These are phyloP conservation scores for Citeromyces nyonsensis DNA, from an alignment of 805 yeast genomes.

Conservation along the genomic window DNA sequence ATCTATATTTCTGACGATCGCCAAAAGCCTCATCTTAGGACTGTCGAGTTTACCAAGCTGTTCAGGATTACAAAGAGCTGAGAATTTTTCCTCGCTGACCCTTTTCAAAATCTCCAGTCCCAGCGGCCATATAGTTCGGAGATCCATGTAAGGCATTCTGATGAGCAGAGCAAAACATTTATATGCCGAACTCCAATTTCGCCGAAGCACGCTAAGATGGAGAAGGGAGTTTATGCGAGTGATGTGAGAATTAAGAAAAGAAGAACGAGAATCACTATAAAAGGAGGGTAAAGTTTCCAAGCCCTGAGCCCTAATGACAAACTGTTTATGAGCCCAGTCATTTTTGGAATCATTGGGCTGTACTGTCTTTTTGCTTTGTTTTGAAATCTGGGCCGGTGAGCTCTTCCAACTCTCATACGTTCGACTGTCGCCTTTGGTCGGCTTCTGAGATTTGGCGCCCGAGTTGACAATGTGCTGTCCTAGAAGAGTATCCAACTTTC, in stretches of 20 bases:
- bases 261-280: too few relatives aligned
- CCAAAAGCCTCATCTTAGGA: slow-evolving; percentile 3
- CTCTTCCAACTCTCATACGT: too few relatives aligned
- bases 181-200: slow-evolving; percentile 42
- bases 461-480: too few relatives aligned
- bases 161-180: slow-evolving; percentile 32
- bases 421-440: too few relatives aligned
- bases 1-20: background rate
- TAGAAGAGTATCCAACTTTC: too few relatives aligned
- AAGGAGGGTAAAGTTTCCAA: too few relatives aligned
- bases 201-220: slow-evolving; percentile 27
- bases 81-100: slow-evolving; percentile 10
- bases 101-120: slow-evolving; percentile 37
- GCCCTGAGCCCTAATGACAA: too few relatives aligned
- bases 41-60: slow-evolving; percentile 1
- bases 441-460: too few relatives aligned
- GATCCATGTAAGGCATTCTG: slow-evolving; percentile 31
- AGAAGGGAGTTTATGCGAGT: slow-evolving; percentile 24
- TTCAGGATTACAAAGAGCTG: slow-evolving; percentile 1
- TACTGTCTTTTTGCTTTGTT: too few relatives aligned
- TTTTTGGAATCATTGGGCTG: too few relatives aligned
- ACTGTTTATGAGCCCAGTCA: too few relatives aligned
- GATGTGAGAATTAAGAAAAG: background rate
- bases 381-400: too few relatives aligned
- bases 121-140: slow-evolving; percentile 45